Evolutionary conservation across 2,329 filamentous ascomycete genomes (phyloP).

Genomic region (Aspergillus intermedius): DNA sequence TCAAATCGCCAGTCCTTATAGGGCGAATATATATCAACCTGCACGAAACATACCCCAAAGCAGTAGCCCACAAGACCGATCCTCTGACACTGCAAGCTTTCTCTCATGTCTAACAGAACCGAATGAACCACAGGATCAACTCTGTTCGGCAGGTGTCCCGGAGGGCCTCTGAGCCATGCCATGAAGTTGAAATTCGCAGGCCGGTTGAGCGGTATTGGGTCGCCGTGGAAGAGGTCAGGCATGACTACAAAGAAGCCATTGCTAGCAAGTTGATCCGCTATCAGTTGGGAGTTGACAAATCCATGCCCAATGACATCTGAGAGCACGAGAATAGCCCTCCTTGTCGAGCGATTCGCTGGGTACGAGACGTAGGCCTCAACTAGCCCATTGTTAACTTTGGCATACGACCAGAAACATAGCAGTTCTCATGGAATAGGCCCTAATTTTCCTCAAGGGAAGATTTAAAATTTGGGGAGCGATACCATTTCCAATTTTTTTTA

Average conservation of each 20-base stretch:
- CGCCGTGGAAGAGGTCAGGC: slow-evolving; percentile 63
- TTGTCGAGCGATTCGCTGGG: slow-evolving; percentile 41
- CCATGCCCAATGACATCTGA: slow-evolving; percentile 50
- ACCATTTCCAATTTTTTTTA: slow-evolving; percentile 36
- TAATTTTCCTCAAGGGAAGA: background rate
- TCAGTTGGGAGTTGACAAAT: slow-evolving; percentile 51
- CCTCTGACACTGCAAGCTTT: slow-evolving; percentile 17
- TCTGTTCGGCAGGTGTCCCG: slow-evolving; percentile 32
- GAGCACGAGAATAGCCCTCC: slow-evolving; percentile 48
- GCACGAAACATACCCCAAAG: slow-evolving; percentile 34
- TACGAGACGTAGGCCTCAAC: slow-evolving; percentile 47
- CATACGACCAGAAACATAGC: background rate
- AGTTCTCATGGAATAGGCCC: too few relatives aligned
- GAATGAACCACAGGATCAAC: slow-evolving; percentile 47
- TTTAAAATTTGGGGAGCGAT: slow-evolving; percentile 1
- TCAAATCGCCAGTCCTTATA: too few relatives aligned
- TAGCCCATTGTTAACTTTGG: slow-evolving; percentile 15
- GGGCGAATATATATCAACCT: background rate
- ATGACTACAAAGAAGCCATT: slow-evolving; percentile 62
- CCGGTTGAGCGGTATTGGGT: slow-evolving; percentile 51
- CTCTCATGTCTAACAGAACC: slow-evolving; percentile 32
- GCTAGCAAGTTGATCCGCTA: slow-evolving; percentile 64
- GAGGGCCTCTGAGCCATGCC: slow-evolving; percentile 42
- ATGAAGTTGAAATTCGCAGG: slow-evolving; percentile 44
- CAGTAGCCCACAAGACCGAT: slow-evolving; percentile 46